phyloP scores from a whole-genome alignment of 2,329 filamentous ascomycete species.

The Colletotrichum sp. region DNA sequence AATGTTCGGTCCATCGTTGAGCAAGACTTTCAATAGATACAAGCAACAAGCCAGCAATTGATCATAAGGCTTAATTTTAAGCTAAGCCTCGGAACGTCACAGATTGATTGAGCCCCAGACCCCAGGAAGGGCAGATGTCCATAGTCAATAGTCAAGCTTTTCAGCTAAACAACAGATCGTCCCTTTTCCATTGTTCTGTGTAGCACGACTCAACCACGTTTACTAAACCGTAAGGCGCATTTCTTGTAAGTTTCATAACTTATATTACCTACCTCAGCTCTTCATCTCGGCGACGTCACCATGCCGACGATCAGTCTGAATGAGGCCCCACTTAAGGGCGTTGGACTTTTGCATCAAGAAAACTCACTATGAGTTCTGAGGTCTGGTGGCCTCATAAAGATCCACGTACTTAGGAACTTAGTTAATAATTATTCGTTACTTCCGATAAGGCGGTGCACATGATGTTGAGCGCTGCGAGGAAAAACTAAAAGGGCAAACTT shows the following conservation, averaged over 20 bases:
- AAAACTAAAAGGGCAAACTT: background rate
- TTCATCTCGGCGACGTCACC: background rate
- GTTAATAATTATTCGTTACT: background rate
- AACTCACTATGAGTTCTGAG: background rate
- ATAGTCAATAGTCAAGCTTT: background rate
- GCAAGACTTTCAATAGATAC: background rate
- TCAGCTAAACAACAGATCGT: background rate
- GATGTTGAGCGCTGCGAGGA: background rate
- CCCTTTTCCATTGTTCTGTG: background rate
- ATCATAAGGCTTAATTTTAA: background rate
- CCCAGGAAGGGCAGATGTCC: background rate
- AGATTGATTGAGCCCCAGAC: background rate
- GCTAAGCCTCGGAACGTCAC: background rate
- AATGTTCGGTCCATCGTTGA: background rate
- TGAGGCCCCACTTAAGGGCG: fast-evolving
- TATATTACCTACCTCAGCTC: background rate
- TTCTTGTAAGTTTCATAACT: background rate
- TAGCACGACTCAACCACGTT: background rate
- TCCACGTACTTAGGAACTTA: background rate
- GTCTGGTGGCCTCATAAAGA: background rate
- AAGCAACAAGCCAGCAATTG: background rate
- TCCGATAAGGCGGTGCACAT: background rate
- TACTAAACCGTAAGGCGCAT: background rate
- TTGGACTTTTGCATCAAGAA: background rate
- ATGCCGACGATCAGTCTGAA: background rate